Percentiles rank a stretch among this genome's conserved stretches.
phyloP scores from a whole-genome alignment of 345 rosid species.

The thale cress (Arabidopsis thaliana) region DNA sequence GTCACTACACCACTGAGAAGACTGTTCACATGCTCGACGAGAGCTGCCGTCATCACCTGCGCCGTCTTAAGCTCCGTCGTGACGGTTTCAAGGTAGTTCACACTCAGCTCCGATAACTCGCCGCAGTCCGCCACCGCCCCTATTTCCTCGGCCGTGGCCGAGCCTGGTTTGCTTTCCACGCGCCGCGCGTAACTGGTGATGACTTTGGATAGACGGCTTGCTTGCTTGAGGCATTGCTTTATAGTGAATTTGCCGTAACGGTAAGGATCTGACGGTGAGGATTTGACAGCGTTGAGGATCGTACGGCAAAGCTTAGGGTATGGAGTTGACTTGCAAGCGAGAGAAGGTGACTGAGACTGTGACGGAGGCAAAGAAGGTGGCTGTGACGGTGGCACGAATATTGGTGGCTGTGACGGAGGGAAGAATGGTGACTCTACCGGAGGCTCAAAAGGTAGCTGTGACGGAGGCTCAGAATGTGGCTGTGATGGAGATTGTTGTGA shows the following conservation, averaged over 20 bases:
- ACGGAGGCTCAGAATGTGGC: slow-evolving; percentile 12
- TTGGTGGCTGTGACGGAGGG: slow-evolving; percentile 4
- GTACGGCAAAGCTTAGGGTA: slow-evolving; percentile 80
- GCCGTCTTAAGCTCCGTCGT: slow-evolving; percentile 50
- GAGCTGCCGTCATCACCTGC: slow-evolving; percentile 43
- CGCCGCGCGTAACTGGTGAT: slow-evolving; percentile 42
- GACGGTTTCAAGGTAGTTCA: slow-evolving; percentile 52
- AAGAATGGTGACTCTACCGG: background rate
- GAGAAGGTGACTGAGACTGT: slow-evolving; percentile 44
- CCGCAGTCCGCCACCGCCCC: slow-evolving; percentile 57
- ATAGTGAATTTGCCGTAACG: slow-evolving; percentile 63
- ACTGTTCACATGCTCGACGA: slow-evolving; percentile 57
- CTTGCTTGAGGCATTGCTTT: slow-evolving; percentile 66
- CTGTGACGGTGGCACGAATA: slow-evolving; percentile 3
- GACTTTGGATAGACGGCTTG: slow-evolving; percentile 49
- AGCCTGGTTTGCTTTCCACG: slow-evolving; percentile 28
- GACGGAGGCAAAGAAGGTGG: slow-evolving; percentile 22
- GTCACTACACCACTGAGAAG: slow-evolving; percentile 68
- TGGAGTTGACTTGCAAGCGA: slow-evolving; percentile 63
- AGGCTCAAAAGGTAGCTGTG: slow-evolving; percentile 1
- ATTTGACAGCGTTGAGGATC: slow-evolving; percentile 53
- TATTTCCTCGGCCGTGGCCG: slow-evolving; percentile 20
- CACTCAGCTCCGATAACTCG: slow-evolving; percentile 58
- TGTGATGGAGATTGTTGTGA: slow-evolving; percentile 26
- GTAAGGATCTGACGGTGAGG: slow-evolving; percentile 57